Evolutionary conservation across 2,329 filamentous ascomycete genomes (phyloP).

Genomic region (Ilyonectria mors-panacis): DNA sequence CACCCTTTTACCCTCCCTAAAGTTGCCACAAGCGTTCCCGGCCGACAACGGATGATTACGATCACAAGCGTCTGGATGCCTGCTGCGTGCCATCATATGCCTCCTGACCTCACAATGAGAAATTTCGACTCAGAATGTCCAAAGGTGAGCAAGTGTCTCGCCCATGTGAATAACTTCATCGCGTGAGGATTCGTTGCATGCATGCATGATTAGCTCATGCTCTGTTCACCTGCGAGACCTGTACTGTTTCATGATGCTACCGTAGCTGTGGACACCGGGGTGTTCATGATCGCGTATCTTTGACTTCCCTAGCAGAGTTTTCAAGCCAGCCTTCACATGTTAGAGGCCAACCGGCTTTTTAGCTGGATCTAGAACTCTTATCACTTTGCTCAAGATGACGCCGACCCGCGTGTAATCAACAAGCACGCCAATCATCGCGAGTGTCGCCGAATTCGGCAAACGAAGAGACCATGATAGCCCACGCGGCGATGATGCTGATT

Average conservation of each 20-base stretch:
- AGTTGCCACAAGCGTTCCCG: slow-evolving; percentile 16
- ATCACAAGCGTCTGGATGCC: slow-evolving; percentile 25
- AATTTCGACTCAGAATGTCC: neutral
- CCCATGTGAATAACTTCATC: slow-evolving; percentile 47
- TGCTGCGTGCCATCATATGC: slow-evolving; percentile 25
- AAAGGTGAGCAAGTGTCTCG: slow-evolving; percentile 2
- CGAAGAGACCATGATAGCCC: neutral
- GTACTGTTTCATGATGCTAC: slow-evolving; percentile 22
- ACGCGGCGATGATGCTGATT: neutral
- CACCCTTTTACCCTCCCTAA: slow-evolving; percentile 21
- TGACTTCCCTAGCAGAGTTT: slow-evolving; percentile 14
- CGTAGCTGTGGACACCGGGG: neutral
- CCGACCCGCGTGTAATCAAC: neutral
- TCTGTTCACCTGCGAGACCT: slow-evolving; percentile 6
- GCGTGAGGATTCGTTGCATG: slow-evolving; percentile 30
- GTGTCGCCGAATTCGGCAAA: neutral
- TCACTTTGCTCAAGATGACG: neutral
- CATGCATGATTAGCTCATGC: slow-evolving; percentile 4
- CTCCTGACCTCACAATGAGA: slow-evolving; percentile 17
- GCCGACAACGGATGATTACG: slow-evolving; percentile 23
- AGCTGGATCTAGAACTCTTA: neutral
- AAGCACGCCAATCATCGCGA: neutral
- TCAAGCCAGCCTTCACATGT: slow-evolving; percentile 22
- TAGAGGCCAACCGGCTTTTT: neutral
- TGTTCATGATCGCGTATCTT: slow-evolving; percentile 18